A percentile compares a stretch with the other conserved stretches of the same genome.
Conservation (phyloP, 2,329 filamentous ascomycete genomes). For the Beauveria bassiana region DNA sequence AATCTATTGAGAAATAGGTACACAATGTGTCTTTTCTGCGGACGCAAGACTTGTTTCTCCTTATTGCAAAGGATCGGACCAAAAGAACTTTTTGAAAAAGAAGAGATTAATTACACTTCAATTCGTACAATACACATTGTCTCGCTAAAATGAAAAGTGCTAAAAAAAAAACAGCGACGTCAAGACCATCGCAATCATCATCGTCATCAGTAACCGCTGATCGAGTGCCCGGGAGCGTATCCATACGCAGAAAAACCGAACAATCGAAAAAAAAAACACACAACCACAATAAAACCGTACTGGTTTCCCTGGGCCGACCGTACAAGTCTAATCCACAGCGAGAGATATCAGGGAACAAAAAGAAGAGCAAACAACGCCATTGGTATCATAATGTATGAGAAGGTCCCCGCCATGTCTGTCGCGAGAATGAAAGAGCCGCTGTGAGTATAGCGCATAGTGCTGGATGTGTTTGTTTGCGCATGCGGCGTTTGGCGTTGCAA, state of each 20-base stretch:
- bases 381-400: not conserved
- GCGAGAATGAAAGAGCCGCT: not conserved
- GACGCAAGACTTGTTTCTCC: not conserved
- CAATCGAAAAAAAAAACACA: not conserved
- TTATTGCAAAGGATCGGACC: not conserved
- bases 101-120: not conserved
- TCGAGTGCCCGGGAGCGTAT: not conserved
- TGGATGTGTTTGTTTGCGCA: not conserved
- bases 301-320: not conserved
- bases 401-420: not conserved
- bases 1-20: not conserved
- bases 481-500: not conserved
- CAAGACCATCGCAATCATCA: constrained; percentile 11
- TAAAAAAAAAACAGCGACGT: constrained; percentile 12
- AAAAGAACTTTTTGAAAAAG: not conserved
- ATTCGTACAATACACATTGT: constrained; percentile 13
- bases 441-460: not conserved
- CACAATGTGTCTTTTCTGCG: not conserved
- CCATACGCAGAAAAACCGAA: not conserved
- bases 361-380: constrained; percentile 3
- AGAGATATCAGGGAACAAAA: not conserved
- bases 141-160: constrained; percentile 13
- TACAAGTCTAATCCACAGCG: not conserved
- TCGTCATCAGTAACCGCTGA: not conserved
- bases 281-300: not conserved